Percentiles rank a stretch among this genome's conserved stretches.
These are phyloP conservation scores for Calonectria honghensis DNA, from an alignment of 2,329 filamentous ascomycete species.

Conservation along the genomic window DNA sequence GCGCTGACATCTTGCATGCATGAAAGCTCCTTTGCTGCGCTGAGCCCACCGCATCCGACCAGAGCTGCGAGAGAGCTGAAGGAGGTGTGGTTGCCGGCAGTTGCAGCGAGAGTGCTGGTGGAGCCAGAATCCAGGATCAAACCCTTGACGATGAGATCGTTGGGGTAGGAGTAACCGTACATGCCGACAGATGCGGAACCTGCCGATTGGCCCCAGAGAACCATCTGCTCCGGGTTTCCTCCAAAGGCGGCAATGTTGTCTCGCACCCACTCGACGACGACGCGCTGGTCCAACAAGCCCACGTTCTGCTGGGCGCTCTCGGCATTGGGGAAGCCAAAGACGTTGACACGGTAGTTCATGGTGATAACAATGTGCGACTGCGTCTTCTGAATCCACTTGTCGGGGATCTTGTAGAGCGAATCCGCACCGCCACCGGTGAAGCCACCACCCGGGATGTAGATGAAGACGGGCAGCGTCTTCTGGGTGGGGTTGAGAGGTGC, in stretches of 20 bases:
- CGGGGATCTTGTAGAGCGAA: slow-evolving; percentile 70
- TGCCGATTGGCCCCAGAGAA: slow-evolving; percentile 55
- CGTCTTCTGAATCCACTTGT: slow-evolving; percentile 48
- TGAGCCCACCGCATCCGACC: slow-evolving; percentile 32
- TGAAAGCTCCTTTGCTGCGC: slow-evolving; percentile 19
- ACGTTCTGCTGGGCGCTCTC: slow-evolving; percentile 48
- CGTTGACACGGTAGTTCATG: slow-evolving; percentile 65
- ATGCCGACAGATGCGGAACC: slow-evolving; percentile 62
- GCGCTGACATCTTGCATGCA: slow-evolving; percentile 30
- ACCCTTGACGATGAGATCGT: slow-evolving; percentile 68
- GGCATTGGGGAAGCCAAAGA: slow-evolving; percentile 62
- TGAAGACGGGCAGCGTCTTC: slow-evolving; percentile 49
- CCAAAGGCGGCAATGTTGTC: slow-evolving; percentile 55
- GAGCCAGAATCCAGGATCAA: slow-evolving; percentile 64
- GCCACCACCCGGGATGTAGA: slow-evolving; percentile 61
- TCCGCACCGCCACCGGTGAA: slow-evolving; percentile 65
- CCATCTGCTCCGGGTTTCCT: slow-evolving; percentile 50
- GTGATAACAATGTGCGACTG: slow-evolving; percentile 66
- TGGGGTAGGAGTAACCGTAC: slow-evolving; percentile 67
- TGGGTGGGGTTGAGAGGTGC: slow-evolving; percentile 52
- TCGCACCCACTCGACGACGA: slow-evolving; percentile 52
- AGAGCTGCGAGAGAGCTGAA: slow-evolving; percentile 36
- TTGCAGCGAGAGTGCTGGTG: slow-evolving; percentile 24
- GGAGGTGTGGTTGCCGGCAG: slow-evolving; percentile 31
- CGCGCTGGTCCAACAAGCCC: slow-evolving; percentile 50